Percentiles rank a stretch among this genome's conserved stretches.
phyloP scores from a whole-genome alignment of 1,284 basidiomycete species.

The Exobasidium rhododendri region DNA sequence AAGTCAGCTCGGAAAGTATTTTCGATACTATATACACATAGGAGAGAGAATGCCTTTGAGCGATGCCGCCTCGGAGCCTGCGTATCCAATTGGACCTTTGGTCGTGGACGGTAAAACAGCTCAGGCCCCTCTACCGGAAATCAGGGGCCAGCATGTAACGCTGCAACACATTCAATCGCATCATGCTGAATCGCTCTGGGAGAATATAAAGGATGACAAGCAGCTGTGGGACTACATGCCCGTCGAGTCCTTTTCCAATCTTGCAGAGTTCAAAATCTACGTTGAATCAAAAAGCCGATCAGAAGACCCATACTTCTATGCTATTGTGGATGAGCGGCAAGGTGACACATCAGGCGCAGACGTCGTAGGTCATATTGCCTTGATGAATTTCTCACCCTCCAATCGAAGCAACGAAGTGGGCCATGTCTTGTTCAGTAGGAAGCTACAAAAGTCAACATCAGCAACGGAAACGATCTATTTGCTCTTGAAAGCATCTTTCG shows the following conservation, averaged over 20 bases:
- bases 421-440: constrained; percentile 28
- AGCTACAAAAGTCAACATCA: constrained; percentile 27
- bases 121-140: neutral
- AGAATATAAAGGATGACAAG: constrained; percentile 7
- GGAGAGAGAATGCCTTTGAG: no score
- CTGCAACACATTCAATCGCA: neutral
- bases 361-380: constrained; percentile 8
- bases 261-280: neutral
- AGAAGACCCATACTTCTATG: constrained; percentile 2
- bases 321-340: constrained; percentile 1
- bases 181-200: neutral
- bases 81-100: neutral
- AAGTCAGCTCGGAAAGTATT: no score
- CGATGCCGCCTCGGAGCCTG: no score
- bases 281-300: neutral
- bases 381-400: constrained; percentile 2
- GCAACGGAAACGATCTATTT: constrained; percentile 35
- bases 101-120: neutral
- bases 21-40: no score
- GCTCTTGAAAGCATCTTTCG: constrained; percentile 26
- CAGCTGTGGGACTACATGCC: constrained; percentile 10
- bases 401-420: constrained; percentile 36
- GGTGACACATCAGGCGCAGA: neutral
- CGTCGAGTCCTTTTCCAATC: neutral
- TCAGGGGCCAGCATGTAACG: neutral